Conservation (phyloP, 1,284 basidiomycete species). For the Sporisorium sorghi region DNA sequence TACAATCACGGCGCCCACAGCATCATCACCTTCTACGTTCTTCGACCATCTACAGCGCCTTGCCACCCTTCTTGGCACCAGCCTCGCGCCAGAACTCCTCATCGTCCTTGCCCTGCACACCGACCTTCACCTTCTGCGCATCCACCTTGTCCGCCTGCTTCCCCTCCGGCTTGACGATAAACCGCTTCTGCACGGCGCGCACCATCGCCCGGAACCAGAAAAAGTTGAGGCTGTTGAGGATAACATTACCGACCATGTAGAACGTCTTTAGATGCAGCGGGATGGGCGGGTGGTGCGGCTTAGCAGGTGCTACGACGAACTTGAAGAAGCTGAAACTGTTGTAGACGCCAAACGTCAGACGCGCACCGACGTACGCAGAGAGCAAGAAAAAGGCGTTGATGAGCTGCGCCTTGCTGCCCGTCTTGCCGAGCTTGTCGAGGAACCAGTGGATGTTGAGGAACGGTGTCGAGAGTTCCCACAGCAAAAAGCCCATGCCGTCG, state of each 20-base stretch:
- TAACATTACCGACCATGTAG: conserved; percentile 58
- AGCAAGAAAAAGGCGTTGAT: conserved; percentile 69
- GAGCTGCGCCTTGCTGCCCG: conserved; percentile 67
- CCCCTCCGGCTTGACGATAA: conserved; percentile 43
- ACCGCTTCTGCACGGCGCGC: conserved; percentile 68
- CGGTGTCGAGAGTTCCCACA: conserved; percentile 69
- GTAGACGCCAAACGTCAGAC: conserved; percentile 68
- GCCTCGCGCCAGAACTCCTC: conserved; percentile 55
- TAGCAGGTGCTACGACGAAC: conserved; percentile 55
- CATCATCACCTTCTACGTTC: background rate
- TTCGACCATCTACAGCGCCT: conserved; percentile 32
- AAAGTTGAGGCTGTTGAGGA: conserved; percentile 67
- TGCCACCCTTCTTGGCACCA: conserved; percentile 38
- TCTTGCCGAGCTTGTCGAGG: conserved; percentile 70
- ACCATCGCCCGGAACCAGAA: conserved; percentile 70
- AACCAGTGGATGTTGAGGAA: conserved; percentile 71
- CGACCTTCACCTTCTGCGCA: conserved; percentile 53
- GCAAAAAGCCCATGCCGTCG: conserved; percentile 68
- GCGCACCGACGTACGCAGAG: conserved; percentile 65
- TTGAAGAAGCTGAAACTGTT: conserved; percentile 64
- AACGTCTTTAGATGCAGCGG: conserved; percentile 39
- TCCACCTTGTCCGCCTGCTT: conserved; percentile 45
- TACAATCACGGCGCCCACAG: background rate
- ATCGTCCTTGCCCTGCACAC: conserved; percentile 51
- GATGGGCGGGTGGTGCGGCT: conserved; percentile 51